These are phyloP conservation scores for Jatropha podagrica DNA, from an alignment of 441 rosid species.

Conservation along the genomic window DNA sequence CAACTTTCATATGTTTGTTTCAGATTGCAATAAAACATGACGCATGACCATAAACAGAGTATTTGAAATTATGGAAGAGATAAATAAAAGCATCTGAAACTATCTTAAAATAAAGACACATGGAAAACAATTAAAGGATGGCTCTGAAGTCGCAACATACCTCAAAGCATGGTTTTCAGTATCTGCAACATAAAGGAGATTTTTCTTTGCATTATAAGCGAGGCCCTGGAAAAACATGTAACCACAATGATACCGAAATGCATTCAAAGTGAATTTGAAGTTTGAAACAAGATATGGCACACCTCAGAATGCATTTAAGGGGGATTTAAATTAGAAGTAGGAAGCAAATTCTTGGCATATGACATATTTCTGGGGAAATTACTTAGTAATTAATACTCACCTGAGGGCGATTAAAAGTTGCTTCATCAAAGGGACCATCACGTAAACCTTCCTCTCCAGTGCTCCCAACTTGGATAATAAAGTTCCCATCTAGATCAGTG, in stretches of 20 bases:
- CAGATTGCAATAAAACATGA: too few relatives aligned
- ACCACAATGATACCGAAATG: slow-evolving; percentile 11
- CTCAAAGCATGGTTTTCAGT: slow-evolving; percentile 98
- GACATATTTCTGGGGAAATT: slow-evolving; percentile 7
- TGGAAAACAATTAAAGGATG: neutral
- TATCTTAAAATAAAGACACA: slow-evolving; percentile 10
- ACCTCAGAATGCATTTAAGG: neutral
- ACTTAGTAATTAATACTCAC: slow-evolving; percentile 32
- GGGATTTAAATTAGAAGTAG: neutral
- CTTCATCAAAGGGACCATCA: slow-evolving; percentile 89
- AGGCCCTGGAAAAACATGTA: slow-evolving; percentile 62
- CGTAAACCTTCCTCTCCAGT: slow-evolving; percentile 76
- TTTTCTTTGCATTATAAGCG: slow-evolving; percentile 86
- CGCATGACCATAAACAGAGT: too few relatives aligned
- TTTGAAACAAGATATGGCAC: slow-evolving; percentile 8
- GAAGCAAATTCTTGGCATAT: neutral
- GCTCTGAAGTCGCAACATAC: slow-evolving; percentile 33
- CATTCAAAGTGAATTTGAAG: neutral
- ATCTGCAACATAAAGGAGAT: slow-evolving; percentile 87
- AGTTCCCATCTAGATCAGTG: slow-evolving; percentile 86
- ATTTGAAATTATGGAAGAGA: neutral
- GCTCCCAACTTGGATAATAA: slow-evolving; percentile 81
- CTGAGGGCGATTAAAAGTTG: slow-evolving; percentile 85
- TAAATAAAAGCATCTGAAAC: neutral
- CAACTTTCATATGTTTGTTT: too few relatives aligned